Evolutionary conservation across 495 filamentous ascomycete species (phyloP).

Genomic region (Elaphomyces granulatus): DNA sequence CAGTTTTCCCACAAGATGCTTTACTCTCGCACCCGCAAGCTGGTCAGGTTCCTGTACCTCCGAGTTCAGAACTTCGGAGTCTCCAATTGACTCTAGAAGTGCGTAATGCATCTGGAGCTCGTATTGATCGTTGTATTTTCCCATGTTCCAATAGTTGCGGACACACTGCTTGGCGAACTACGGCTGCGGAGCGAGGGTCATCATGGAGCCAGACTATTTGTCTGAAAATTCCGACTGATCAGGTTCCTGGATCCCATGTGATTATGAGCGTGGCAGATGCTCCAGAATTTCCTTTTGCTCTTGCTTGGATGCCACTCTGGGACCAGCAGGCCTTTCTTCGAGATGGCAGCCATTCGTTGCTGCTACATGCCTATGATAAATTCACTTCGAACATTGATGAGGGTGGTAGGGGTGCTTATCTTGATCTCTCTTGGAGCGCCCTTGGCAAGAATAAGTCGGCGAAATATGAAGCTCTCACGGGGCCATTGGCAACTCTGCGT

Average conservation of each 20-base stretch:
- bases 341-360: slow-evolving; percentile 67
- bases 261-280: slow-evolving; percentile 80
- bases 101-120: slow-evolving; percentile 57
- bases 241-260: slow-evolving; percentile 73
- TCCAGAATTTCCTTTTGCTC: slow-evolving; percentile 72
- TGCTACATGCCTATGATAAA: slow-evolving; percentile 86
- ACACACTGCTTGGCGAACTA: slow-evolving; percentile 75
- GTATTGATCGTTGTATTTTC: slow-evolving; percentile 76
- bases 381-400: slow-evolving; percentile 46
- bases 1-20: slow-evolving; percentile 59
- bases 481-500: slow-evolving; percentile 58
- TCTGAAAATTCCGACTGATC: slow-evolving; percentile 61
- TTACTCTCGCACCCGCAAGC: slow-evolving; percentile 65
- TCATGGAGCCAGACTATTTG: slow-evolving; percentile 80
- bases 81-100: slow-evolving; percentile 86
- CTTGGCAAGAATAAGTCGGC: slow-evolving; percentile 47
- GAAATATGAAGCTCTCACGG: slow-evolving; percentile 60
- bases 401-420: slow-evolving; percentile 62
- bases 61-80: slow-evolving; percentile 47
- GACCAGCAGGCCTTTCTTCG: slow-evolving; percentile 78
- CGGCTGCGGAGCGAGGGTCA: slow-evolving; percentile 60
- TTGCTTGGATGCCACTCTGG: slow-evolving; percentile 91
- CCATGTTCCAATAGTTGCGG: slow-evolving; percentile 63
- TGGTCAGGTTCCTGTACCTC: slow-evolving; percentile 55
- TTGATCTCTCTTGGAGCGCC: slow-evolving; percentile 65